phyloP scores from a whole-genome alignment of 2,329 filamentous ascomycete genomes.

The Pyrenophora tritici-repentis region DNA sequence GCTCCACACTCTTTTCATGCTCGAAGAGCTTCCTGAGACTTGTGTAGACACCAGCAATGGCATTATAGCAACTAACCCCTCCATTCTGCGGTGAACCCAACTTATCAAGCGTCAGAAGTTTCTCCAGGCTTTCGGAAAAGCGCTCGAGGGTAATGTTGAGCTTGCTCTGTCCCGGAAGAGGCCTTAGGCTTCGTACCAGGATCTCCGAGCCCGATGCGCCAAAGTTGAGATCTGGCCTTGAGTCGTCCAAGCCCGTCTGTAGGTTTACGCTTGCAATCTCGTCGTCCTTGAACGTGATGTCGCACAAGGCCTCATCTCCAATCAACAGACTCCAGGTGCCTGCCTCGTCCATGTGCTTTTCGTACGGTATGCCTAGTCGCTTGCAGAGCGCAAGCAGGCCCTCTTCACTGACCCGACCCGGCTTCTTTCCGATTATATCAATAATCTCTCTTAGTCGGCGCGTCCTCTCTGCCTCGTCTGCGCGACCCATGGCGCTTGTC shows the following conservation, averaged over 20 bases:
- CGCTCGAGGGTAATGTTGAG: slow-evolving; percentile 72
- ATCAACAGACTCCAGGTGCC: slow-evolving; percentile 41
- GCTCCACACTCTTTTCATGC: slow-evolving; percentile 64
- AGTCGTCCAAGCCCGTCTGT: slow-evolving; percentile 64
- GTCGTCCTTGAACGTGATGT: slow-evolving; percentile 38
- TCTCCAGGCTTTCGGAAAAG: slow-evolving; percentile 74
- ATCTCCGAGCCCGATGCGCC: slow-evolving; percentile 64
- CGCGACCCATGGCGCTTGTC: slow-evolving; percentile 46
- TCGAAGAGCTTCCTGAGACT: slow-evolving; percentile 72
- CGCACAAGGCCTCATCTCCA: slow-evolving; percentile 41
- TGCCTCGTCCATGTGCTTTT: slow-evolving; percentile 34
- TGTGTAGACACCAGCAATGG: slow-evolving; percentile 72
- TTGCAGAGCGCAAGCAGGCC: slow-evolving; percentile 74
- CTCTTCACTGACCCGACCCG: slow-evolving; percentile 73
- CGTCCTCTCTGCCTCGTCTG: slow-evolving; percentile 59
- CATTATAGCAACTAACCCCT: slow-evolving; percentile 74
- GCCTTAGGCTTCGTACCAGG: slow-evolving; percentile 66
- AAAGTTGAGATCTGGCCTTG: slow-evolving; percentile 58
- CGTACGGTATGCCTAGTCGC: slow-evolving; percentile 64
- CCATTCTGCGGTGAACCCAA: slow-evolving; percentile 66
- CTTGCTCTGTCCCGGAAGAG: slow-evolving; percentile 63
- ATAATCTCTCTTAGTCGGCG: slow-evolving; percentile 65
- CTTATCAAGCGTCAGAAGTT: slow-evolving; percentile 70
- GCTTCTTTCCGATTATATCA: slow-evolving; percentile 68
- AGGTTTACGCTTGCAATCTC: slow-evolving; percentile 64